Evolutionary conservation across 2,329 filamentous ascomycete genomes (phyloP).

Genomic region (Erysiphe pulchra): DNA sequence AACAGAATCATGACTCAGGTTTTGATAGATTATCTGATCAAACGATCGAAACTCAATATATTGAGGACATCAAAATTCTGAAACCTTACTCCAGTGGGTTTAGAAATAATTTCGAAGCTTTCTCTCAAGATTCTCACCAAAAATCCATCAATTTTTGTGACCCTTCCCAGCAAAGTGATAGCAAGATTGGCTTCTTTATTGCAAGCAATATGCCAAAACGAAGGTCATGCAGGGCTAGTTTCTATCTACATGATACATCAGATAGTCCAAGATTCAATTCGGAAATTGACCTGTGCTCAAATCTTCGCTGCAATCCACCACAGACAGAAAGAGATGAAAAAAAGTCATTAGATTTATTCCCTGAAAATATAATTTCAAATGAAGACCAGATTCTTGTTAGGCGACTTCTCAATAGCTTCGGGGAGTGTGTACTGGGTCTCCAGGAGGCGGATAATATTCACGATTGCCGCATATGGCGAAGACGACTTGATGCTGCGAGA

Average conservation of each 20-base stretch:
- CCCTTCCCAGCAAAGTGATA: no score
- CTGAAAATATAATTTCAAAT: conserved; percentile 12
- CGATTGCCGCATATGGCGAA: conserved; percentile 37
- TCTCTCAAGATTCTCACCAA: neutral
- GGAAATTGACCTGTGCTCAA: neutral
- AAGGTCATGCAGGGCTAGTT: no score
- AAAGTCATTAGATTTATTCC: conserved; percentile 6
- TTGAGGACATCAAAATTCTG: neutral
- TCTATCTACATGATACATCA: neutral
- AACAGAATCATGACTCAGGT: neutral
- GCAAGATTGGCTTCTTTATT: neutral
- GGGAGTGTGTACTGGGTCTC: conserved; percentile 31
- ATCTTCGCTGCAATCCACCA: neutral
- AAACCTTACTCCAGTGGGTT: neutral
- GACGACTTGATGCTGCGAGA: conserved; percentile 50
- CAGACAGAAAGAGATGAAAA: neutral
- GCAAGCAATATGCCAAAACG: no score
- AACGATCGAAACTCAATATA: no score
- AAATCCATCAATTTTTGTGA: neutral
- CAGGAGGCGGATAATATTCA: conserved; percentile 26
- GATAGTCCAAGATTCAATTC: neutral
- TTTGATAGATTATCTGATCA: no score
- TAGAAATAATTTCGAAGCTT: neutral
- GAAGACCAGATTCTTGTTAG: conserved; percentile 36
- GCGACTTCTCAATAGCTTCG: conserved; percentile 30